Base-by-base conservation (phyloP, 306 rosid genomes). In the Ochetophila trinervis region DNA sequence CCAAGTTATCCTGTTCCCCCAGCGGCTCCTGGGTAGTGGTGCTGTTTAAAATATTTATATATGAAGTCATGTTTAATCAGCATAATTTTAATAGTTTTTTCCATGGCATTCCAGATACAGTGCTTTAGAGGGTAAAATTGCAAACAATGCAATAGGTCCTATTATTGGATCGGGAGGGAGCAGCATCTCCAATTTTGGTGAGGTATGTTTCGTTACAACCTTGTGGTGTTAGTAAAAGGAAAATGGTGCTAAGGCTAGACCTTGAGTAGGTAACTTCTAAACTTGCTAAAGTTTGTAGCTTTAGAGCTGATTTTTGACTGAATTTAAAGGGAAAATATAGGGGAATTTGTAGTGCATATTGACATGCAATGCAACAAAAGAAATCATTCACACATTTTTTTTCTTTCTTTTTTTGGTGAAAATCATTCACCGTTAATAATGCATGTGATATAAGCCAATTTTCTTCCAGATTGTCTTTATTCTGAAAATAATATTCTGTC, bases 1-100 rank as follows among this genome's bases (percentile, higher is more conserved):
- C 36, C 44, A 66, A 55, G 44, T 32, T 61, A 71, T 66, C 62
- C 44, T 10, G 50, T 66, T 19, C 53, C 61, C 1, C 42, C 54
- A 8, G n/a, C 66, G 35, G 69, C 65, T 60, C 48, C 69, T 49
- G 42, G 77, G 81, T 77, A 71, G 15, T 48, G 19, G 22, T 60
- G 53, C 37, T 40, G 53, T 61, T 71, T 15, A 44, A 52, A 45
- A 5, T 45, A 5, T 42, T 53, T 60, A 13, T 24, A n/a, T 14
- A 20, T 19, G 16, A 58, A n/a, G 32, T 52, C 51, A 54, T 54
- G 19, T 60, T 65, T 44, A 23, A 42, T 53, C 21, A 34, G 4
- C 36, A 19, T 65, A 20, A 44, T 59, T 32, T n/a, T 22, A 57
- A 22, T 61, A 64, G 18, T 58, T 23, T 35, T 34, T 35, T 42